Percentiles rank a stretch among this genome's conserved stretches.
phyloP scores from a whole-genome alignment of 1,139 yeast genomes.

The Candida pseudoviswanathii region DNA sequence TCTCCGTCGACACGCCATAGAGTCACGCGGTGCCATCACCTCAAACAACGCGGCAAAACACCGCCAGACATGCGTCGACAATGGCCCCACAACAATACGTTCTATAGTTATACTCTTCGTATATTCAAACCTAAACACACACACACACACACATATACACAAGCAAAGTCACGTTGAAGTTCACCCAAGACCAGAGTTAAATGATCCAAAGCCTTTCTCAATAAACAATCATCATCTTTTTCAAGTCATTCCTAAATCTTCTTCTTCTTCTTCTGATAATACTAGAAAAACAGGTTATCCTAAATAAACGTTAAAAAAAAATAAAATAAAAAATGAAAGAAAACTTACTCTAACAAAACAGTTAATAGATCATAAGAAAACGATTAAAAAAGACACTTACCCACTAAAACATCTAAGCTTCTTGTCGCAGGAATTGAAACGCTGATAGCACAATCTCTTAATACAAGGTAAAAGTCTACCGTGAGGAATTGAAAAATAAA shows the following conservation, averaged over 20 bases:
- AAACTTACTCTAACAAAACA: background rate
- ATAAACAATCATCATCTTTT: background rate
- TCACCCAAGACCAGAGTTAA: constrained; percentile 6
- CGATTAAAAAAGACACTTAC: constrained; percentile 1
- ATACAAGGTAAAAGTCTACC: background rate
- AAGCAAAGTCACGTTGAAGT: constrained; percentile 2
- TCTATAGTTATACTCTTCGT: background rate
- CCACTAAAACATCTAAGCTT: constrained; percentile 4
- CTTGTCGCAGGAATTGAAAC: background rate
- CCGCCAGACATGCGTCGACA: no score
- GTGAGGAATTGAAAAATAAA: background rate
- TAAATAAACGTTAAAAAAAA: constrained; percentile 1
- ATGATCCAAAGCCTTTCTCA: constrained; percentile 1
- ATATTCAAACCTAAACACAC: background rate
- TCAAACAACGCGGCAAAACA: background rate
- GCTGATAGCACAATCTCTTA: background rate
- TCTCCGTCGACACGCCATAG: background rate
- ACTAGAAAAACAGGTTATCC: constrained; percentile 2
- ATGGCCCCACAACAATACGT: no score
- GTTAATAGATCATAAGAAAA: constrained; percentile 1
- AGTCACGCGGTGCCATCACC: background rate
- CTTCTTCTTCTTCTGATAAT: no score
- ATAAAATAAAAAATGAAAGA: constrained; percentile 4
- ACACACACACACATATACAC: background rate
- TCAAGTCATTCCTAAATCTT: constrained; percentile 2